A percentile compares a stretch with the other conserved stretches of the same genome.
These are phyloP conservation scores for Blastobotrys illinoisensis DNA, from an alignment of 1,139 yeast genomes.

Conservation along the genomic window DNA sequence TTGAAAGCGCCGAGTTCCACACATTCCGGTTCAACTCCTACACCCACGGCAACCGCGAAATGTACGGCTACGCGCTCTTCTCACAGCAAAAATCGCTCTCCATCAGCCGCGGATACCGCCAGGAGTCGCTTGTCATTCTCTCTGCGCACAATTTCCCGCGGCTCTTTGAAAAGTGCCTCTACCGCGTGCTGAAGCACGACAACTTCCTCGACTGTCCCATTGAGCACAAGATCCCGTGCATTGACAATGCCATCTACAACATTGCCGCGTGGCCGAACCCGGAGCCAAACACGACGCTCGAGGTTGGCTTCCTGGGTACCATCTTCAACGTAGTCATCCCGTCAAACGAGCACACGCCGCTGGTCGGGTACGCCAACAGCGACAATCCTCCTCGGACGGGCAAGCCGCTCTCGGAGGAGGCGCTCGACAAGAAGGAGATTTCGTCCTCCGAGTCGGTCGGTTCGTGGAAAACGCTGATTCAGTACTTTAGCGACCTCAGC, in stretches of 20 bases:
- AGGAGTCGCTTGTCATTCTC: conserved; percentile 28
- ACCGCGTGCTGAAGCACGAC: conserved; percentile 16
- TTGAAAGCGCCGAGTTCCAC: conserved; percentile 19
- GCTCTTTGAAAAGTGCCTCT: conserved; percentile 24
- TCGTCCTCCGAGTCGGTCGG: conserved; percentile 9
- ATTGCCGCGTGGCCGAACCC: conserved; percentile 30
- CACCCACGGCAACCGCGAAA: conserved; percentile 11
- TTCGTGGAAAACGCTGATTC: conserved; percentile 7
- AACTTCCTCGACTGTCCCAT: conserved; percentile 7
- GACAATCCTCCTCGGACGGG: not conserved
- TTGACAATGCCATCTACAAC: conserved; percentile 27
- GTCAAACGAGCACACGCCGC: conserved; percentile 14
- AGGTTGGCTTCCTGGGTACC: conserved; percentile 27
- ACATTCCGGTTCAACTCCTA: conserved; percentile 20
- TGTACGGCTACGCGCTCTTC: conserved; percentile 27
- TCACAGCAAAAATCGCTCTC: conserved; percentile 20
- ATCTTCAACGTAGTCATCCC: conserved; percentile 18
- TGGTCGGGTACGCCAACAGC: conserved; percentile 11
- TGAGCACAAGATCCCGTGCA: conserved; percentile 24
- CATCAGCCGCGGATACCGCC: conserved; percentile 25
- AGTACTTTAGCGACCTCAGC: conserved; percentile 13
- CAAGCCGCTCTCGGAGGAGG: conserved; percentile 1
- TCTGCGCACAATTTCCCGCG: conserved; percentile 24
- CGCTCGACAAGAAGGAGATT: conserved; percentile 8
- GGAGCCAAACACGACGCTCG: conserved; percentile 16